Evolutionary conservation across 768 basidiomycete genomes (phyloP), one percentile per base, ranked within the genome.

Genomic region (Mycena leptocephala): DNA sequence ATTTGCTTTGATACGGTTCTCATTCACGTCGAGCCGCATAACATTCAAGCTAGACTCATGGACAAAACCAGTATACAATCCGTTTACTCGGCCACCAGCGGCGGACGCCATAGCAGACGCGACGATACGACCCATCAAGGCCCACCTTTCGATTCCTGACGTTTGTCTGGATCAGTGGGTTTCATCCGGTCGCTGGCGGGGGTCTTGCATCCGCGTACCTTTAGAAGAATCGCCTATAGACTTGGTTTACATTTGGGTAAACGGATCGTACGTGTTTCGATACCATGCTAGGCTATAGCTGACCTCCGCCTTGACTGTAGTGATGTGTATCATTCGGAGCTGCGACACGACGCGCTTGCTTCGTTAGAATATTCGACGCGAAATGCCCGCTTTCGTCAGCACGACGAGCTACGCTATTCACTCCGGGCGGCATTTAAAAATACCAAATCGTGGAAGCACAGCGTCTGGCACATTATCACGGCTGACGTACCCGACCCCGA

Each of bases 321-420:
- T 20, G 78, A 79, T 39, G 68, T 70, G 22, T 69, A 67, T 28
- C 78, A 79, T 61, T 61, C 56, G 14, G 71, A 76, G 66, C 24
- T 72, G 59, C 78, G 78, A 16, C 46, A 14, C 13, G 72, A 67
- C n/a, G 22, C 71, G 37, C 51, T 76, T 10, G 37, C 32, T 16
- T 41, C 72, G 22, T 30, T 70, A 32, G 6, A 65, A 11, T 65
- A 66, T 30, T 32, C 71, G 22, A 59, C 78, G 22, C n/a, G 14
- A 46, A 72, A 77, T 35, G 78, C 78, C 11, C 76, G 78, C 0
- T 79, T 79, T 48, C 51, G 86, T 11, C 84, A 87, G 53, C 84
- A 86, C 78, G 85, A 85, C 72, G 86, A 87, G 66, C 81, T 87
- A 32, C 83, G 84, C 22, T 83, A 86, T 70, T 86, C 85, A 2